phyloP scores from a whole-genome alignment of 805 yeast species.

The Candida ficus region DNA sequence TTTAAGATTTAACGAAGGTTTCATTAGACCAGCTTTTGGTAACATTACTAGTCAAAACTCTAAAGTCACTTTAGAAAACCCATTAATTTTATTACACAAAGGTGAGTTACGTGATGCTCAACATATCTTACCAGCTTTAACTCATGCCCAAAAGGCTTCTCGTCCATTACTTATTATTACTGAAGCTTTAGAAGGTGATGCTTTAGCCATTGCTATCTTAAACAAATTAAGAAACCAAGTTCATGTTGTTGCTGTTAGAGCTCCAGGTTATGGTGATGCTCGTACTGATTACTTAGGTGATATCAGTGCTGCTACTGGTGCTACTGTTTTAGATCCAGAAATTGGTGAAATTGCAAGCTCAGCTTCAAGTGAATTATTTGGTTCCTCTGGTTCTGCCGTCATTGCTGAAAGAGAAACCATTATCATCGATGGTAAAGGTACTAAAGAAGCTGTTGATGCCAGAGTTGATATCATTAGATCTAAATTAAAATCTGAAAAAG shows the following conservation, averaged over 20 bases:
- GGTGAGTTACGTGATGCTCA: conserved; percentile 20
- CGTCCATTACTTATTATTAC: conserved; percentile 91
- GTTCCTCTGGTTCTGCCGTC: conserved; percentile 86
- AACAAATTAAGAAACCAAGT: conserved; percentile 98
- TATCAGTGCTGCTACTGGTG: conserved; percentile 91
- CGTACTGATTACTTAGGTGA: conserved; percentile 95
- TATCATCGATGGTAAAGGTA: conserved; percentile 87
- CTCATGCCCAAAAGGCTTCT: conserved; percentile 86
- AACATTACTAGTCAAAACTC: conserved; percentile 76
- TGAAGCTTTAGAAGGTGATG: conserved; percentile 97
- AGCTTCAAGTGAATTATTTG: conserved; percentile 84
- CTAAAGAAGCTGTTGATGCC: conserved; percentile 69
- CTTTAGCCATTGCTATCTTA: conserved; percentile 94
- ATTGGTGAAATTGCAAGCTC: conserved; percentile 93
- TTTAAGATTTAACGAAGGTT: conserved; percentile 97
- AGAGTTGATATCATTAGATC: conserved; percentile 94
- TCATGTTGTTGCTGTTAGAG: conserved; percentile 94
- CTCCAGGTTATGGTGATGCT: conserved; percentile 99
- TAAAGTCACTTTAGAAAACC: conserved; percentile 93
- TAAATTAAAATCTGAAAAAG: conserved; percentile 66
- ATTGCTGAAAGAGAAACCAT: conserved; percentile 96
- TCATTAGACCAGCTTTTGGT: conserved; percentile 89
- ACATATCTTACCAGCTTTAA: conserved; percentile 83
- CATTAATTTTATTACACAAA: conserved; percentile 60
- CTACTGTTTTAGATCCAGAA: conserved; percentile 83